Conservation (phyloP, 2,329 filamentous ascomycete species). For the Polychaeton citri region DNA sequence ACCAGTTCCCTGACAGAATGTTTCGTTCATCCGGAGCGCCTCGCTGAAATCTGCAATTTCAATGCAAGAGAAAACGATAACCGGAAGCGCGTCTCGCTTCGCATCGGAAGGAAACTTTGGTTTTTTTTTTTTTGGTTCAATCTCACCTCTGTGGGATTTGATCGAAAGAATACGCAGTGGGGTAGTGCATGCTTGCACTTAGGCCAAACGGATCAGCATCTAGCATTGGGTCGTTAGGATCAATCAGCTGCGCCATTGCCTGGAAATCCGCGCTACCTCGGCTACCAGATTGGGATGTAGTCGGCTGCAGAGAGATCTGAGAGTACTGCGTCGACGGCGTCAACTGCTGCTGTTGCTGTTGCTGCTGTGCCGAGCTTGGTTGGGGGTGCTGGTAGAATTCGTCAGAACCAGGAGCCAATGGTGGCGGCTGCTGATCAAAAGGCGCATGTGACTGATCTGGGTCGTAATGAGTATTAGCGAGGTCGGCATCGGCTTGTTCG, state of each 20-base stretch:
- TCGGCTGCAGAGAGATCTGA: neutral
- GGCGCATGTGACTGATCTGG: constrained; percentile 9
- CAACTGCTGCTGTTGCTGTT: neutral
- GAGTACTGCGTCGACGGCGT: neutral
- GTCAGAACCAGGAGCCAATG: constrained; percentile 15
- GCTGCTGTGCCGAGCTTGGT: neutral
- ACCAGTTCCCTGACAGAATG: too few relatives aligned
- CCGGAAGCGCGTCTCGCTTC: too few relatives aligned
- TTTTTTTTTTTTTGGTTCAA: neutral
- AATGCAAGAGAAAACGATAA: too few relatives aligned
- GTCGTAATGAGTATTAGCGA: constrained; percentile 7
- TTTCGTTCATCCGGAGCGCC: too few relatives aligned
- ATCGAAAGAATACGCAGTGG: constrained; percentile 63
- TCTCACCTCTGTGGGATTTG: constrained; percentile 10
- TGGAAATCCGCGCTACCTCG: constrained; percentile 20
- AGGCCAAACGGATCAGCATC: constrained; percentile 91
- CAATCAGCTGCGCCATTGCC: constrained; percentile 41
- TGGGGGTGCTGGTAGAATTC: constrained; percentile 10
- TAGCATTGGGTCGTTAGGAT: constrained; percentile 71
- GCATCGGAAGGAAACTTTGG: too few relatives aligned
- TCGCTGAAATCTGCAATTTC: too few relatives aligned
- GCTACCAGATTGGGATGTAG: constrained; percentile 2
- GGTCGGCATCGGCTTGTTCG: constrained; percentile 46
- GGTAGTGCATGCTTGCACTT: constrained; percentile 90
- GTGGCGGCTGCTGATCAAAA: constrained; percentile 4